phyloP scores from a whole-genome alignment of 345 rosid species.

The Citrus cavaleriei region DNA sequence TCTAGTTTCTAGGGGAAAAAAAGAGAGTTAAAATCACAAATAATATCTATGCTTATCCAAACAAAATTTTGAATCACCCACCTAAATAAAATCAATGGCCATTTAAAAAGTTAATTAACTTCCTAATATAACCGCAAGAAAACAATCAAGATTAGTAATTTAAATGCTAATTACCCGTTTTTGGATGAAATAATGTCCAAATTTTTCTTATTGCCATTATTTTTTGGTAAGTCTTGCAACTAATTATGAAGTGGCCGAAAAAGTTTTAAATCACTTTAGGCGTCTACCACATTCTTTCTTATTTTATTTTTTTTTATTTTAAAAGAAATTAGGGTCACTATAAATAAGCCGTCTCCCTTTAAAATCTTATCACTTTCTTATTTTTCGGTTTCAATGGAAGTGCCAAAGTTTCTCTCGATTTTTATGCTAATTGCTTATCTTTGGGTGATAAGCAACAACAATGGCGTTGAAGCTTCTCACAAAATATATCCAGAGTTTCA shows the following conservation, averaged over 20 bases:
- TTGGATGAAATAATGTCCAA: not conserved
- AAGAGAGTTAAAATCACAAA: too few relatives aligned
- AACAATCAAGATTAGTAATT: not conserved
- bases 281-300: not conserved
- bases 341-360: not conserved
- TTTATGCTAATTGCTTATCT: not conserved
- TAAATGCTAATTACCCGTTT: not conserved
- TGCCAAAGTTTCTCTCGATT: not conserved
- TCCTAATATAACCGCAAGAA: not conserved
- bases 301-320: too few relatives aligned
- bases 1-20: too few relatives aligned
- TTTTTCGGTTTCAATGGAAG: slow-evolving; percentile 5
- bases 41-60: not conserved
- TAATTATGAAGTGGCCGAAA: not conserved
- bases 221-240: not conserved
- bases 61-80: not conserved
- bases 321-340: not conserved
- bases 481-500: slow-evolving; percentile 38
- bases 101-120: not conserved
- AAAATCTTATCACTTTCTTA: too few relatives aligned
- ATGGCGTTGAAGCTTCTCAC: slow-evolving; percentile 51
- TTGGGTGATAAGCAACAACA: slow-evolving; percentile 3
- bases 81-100: not conserved
- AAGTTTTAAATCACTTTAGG: not conserved
- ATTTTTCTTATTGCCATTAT: not conserved